Evolutionary conservation across 768 basidiomycete genomes (phyloP).

Genomic region (Piloderma croceum): DNA sequence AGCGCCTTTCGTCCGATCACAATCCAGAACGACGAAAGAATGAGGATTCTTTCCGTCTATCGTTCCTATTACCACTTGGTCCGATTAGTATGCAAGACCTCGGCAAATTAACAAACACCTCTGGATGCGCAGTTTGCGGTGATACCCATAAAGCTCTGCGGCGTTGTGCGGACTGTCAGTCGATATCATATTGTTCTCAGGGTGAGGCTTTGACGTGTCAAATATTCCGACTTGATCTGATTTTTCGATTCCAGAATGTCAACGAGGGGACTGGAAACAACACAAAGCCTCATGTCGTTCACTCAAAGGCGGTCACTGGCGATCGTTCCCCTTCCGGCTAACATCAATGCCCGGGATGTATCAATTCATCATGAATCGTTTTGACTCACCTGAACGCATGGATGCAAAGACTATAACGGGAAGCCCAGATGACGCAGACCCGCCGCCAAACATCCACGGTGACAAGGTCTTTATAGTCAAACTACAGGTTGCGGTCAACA

Average conservation of each 20-base stretch:
- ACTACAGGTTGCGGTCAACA: constrained; percentile 22
- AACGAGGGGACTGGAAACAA: constrained; percentile 33
- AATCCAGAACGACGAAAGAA: constrained; percentile 12
- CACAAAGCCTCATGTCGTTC: constrained; percentile 34
- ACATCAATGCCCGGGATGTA: constrained; percentile 9
- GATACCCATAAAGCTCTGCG: constrained; percentile 25
- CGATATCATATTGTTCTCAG: constrained; percentile 31
- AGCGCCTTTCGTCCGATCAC: constrained; percentile 23
- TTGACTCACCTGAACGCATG: constrained; percentile 14
- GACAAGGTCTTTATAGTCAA: constrained; percentile 36
- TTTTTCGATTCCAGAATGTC: constrained; percentile 29
- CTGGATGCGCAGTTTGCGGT: constrained; percentile 37
- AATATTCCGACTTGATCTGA: neutral
- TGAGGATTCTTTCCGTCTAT: constrained; percentile 22
- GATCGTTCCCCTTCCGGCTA: constrained; percentile 19
- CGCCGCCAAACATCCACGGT: constrained; percentile 28
- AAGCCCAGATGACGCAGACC: constrained; percentile 4
- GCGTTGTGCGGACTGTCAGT: constrained; percentile 31
- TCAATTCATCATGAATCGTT: constrained; percentile 13
- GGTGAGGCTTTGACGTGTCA: constrained; percentile 17
- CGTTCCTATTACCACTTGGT: constrained; percentile 35
- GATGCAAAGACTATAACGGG: constrained; percentile 19
- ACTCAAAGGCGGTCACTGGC: constrained; percentile 36
- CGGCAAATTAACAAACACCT: constrained; percentile 28
- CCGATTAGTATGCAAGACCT: constrained; percentile 32